A percentile compares a stretch with the other conserved stretches of the same genome.
phyloP scores from a whole-genome alignment of 139 green algal species.

The Chlamydomonas urium region DNA sequence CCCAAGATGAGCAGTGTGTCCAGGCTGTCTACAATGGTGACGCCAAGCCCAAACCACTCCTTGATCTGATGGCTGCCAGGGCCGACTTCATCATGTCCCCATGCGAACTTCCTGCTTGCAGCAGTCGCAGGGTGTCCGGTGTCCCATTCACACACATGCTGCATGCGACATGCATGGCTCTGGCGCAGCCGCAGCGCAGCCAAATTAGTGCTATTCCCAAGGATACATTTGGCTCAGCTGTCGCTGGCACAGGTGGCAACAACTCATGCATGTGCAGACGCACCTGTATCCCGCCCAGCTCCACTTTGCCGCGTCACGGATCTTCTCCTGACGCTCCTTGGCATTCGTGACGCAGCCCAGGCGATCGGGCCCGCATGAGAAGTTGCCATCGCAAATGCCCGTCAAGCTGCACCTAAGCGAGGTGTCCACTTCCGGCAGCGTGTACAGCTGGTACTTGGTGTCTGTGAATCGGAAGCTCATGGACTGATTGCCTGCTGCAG shows the following conservation, averaged over 20 bases:
- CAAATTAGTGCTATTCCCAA: constrained; percentile 10
- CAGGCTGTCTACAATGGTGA: constrained; percentile 77
- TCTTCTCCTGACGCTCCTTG: constrained; percentile 26
- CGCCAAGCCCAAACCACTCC: constrained; percentile 62
- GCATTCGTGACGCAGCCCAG: constrained; percentile 52
- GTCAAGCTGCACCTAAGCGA: constrained; percentile 48
- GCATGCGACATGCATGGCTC: background rate
- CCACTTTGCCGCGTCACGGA: constrained; percentile 52
- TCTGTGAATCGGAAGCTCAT: constrained; percentile 23
- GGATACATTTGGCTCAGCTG: background rate
- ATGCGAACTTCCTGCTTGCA: constrained; percentile 57
- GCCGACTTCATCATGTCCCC: constrained; percentile 75
- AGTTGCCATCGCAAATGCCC: constrained; percentile 64
- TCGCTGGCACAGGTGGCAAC: background rate
- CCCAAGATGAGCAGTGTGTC: constrained; percentile 75
- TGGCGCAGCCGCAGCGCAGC: background rate
- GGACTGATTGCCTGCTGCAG: background rate
- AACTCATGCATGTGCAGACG: background rate
- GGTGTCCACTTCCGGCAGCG: constrained; percentile 36
- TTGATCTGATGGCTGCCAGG: background rate
- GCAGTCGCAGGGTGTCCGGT: background rate
- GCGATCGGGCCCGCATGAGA: constrained; percentile 28
- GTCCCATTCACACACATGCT: background rate
- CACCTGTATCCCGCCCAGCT: constrained; percentile 66
- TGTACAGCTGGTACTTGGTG: constrained; percentile 26